Evolutionary conservation across 2,329 filamentous ascomycete genomes (phyloP).

Genomic region (Penicillium expansum): DNA sequence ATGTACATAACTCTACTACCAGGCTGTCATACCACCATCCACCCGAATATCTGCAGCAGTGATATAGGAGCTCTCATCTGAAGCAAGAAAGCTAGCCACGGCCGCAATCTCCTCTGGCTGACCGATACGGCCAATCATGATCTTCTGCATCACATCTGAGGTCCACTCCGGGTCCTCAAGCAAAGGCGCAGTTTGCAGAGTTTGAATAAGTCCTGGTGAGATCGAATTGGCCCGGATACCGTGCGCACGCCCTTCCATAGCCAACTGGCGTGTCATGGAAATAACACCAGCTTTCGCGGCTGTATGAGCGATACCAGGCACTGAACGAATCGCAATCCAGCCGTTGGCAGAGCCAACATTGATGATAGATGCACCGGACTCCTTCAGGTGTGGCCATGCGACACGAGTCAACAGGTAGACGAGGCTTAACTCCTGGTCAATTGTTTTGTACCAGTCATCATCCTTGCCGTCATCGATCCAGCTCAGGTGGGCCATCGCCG

Average conservation of each 20-base stretch:
- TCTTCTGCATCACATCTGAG: neutral
- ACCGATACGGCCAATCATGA: neutral
- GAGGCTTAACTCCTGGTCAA: neutral
- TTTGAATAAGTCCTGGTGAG: neutral
- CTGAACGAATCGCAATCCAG: neutral
- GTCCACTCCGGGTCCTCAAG: neutral
- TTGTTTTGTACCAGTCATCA: conserved; percentile 3
- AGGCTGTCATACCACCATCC: conserved; percentile 7
- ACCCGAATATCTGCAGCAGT: conserved; percentile 5
- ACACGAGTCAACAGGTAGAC: conserved; percentile 1
- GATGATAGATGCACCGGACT: conserved; percentile 1
- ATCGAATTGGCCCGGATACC: conserved; percentile 3
- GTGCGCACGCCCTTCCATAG: conserved; percentile 3
- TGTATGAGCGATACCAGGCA: neutral
- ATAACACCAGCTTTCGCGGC: conserved; percentile 6
- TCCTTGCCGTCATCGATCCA: conserved; percentile 1
- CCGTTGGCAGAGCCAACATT: conserved; percentile 1
- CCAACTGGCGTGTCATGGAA: conserved; percentile 6
- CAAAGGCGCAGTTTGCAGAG: neutral
- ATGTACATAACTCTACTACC: neutral
- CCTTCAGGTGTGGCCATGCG: neutral
- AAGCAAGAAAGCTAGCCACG: conserved; percentile 6
- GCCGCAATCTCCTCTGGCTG: neutral
- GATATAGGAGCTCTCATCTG: conserved; percentile 3
- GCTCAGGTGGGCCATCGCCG: neutral